Base-by-base conservation (phyloP, 305 asterid genomes). In the Solanum chacoense region DNA sequence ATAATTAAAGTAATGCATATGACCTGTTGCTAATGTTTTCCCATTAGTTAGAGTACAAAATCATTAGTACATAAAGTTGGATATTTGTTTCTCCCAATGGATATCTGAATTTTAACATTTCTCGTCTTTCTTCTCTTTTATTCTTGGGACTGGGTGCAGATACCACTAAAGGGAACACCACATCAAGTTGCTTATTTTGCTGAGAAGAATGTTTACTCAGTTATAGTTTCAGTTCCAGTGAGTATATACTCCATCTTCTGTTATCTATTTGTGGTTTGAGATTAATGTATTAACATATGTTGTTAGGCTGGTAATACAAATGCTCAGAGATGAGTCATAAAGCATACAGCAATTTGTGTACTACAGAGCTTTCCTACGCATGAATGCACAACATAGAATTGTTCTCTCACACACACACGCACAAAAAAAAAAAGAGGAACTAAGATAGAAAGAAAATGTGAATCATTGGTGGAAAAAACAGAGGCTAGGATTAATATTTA, bases 141-240 rank as follows among this genome's bases (percentile, higher is more conserved):
- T 81, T 75, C n/a, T 74, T 36, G 89, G 91, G 84, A 81, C 24
- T 87, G 86, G 89, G 87, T 89, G 83, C 95, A 97, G 99, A 91
- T 94, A 91, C 93, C 96, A 76, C 87, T 97, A 92, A 96, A 97
- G 95, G 98, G 96, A 85, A 96, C 99, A 90, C 98, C 99, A 63
- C 99, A 97, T 94, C 98, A 97, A 92, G 97, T 97, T 71, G 94
- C 98, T 89, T 97, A 94, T 92, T 97, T 94, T 91, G 91, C 98
- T 73, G 99, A 97, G 94, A 97, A 96, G 96, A 96, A 96, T 92
- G 91, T 96, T 89, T 97, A 96, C 93, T 94, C 99, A 4, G 92
- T 97, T 59, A 95, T 97, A 92, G 98, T 97, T 90, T 97, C 98
- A 89, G 94, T 93, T 90, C 97, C 98, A 55, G 99, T 97, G 90